Evolutionary conservation across 495 filamentous ascomycete species (phyloP).

Genomic region (Penicillium turbatum): DNA sequence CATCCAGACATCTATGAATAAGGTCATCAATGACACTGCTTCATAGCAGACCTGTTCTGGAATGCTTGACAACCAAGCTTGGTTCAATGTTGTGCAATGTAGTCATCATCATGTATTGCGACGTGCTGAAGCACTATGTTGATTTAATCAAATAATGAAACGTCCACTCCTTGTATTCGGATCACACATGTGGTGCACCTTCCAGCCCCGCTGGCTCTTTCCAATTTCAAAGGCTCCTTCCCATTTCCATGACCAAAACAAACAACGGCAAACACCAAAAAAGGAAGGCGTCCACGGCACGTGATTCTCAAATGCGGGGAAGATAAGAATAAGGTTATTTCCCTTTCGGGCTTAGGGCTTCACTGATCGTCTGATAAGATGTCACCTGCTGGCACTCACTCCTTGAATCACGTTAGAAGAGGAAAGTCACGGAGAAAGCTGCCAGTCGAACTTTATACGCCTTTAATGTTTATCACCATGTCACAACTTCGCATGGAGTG

Average conservation of each 20-base stretch:
- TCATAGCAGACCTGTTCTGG: background rate
- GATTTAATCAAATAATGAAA: no score
- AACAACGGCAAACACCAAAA: background rate
- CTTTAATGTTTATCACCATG: background rate
- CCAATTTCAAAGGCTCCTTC: background rate
- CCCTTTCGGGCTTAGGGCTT: background rate
- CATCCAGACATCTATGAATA: background rate
- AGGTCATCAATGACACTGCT: background rate
- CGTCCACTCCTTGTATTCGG: no score
- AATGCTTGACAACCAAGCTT: background rate
- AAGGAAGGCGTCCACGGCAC: conserved; percentile 2
- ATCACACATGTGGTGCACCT: no score
- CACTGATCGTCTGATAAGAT: background rate
- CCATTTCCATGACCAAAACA: no score
- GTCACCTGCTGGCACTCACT: background rate
- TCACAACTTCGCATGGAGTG: background rate
- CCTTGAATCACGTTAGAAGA: background rate
- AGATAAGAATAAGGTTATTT: background rate
- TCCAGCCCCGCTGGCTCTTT: background rate
- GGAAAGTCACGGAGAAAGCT: background rate
- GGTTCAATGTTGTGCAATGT: background rate
- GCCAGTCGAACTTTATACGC: background rate
- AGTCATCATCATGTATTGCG: background rate
- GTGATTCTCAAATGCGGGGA: background rate
- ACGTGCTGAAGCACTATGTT: no score